phyloP scores from a whole-genome alignment of 495 filamentous ascomycete genomes.

The Corynascus novoguineensis region DNA sequence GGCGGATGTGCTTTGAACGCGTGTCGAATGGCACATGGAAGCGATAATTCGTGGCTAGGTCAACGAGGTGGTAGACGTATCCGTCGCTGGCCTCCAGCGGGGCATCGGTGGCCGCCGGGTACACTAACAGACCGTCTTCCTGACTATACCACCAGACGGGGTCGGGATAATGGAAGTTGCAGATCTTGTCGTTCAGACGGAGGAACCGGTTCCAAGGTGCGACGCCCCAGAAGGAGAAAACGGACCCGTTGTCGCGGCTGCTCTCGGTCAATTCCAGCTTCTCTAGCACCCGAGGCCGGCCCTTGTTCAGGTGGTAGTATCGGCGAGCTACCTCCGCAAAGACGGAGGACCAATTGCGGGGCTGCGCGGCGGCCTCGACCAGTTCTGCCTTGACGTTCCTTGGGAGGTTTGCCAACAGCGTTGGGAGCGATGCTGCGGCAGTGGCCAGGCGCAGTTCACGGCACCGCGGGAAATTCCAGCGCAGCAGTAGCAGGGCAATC shows the following conservation, averaged over 20 bases:
- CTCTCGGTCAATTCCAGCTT: conserved; percentile 38
- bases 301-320: conserved; percentile 51
- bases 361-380: conserved; percentile 39
- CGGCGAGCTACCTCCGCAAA: conserved; percentile 53
- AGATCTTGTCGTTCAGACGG: conserved; percentile 39
- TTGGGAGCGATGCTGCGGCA: conserved; percentile 7
- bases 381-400: conserved; percentile 48
- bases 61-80: conserved; percentile 47
- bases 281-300: conserved; percentile 44
- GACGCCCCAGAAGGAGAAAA: conserved; percentile 43
- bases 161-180: conserved; percentile 47
- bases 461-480: conserved; percentile 49
- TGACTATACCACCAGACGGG: conserved; percentile 55
- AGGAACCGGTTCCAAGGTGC: conserved; percentile 54
- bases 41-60: conserved; percentile 44
- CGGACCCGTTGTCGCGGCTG: conserved; percentile 20
- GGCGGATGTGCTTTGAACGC: conserved; percentile 50
- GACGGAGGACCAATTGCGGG: conserved; percentile 34
- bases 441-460: conserved; percentile 45
- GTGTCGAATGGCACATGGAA: conserved; percentile 52
- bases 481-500: conserved; percentile 44
- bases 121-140: conserved; percentile 54
- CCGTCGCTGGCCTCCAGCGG: conserved; percentile 15
- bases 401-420: background rate
- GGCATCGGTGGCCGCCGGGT: conserved; percentile 35